These are phyloP conservation scores for Globisporangium nunn DNA, from an alignment of 352 stramenopile species.

Conservation along the genomic window DNA sequence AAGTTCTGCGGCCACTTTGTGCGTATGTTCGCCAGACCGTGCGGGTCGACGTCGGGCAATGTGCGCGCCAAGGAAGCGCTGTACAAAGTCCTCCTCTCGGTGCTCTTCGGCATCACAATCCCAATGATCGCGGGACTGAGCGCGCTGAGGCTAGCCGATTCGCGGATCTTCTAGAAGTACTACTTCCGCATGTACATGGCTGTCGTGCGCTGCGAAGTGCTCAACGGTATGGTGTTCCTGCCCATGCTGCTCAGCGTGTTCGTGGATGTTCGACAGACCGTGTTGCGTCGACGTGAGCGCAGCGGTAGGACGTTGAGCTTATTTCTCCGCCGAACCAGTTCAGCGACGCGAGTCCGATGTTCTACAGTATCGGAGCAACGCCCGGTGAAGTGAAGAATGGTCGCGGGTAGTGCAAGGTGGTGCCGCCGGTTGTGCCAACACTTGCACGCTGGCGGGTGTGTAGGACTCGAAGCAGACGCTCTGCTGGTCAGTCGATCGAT, in stretches of 20 bases:
- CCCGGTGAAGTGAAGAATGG: neutral
- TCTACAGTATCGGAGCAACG: neutral
- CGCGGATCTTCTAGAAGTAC: slow-evolving; percentile 85
- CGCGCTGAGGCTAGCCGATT: slow-evolving; percentile 74
- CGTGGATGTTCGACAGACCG: slow-evolving; percentile 28
- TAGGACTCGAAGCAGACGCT: neutral
- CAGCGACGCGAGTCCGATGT: slow-evolving; percentile 17
- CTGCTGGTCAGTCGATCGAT: no score
- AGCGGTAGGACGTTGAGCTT: neutral
- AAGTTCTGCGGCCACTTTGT: slow-evolving; percentile 76
- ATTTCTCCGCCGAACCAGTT: slow-evolving; percentile 4
- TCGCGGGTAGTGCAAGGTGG: no score
- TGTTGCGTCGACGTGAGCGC: slow-evolving; percentile 18
- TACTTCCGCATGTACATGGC: slow-evolving; percentile 89
- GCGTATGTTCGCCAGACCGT: slow-evolving; percentile 49
- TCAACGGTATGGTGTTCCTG: slow-evolving; percentile 69
- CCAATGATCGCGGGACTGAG: slow-evolving; percentile 84
- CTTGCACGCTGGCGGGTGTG: no score
- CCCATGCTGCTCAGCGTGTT: slow-evolving; percentile 48
- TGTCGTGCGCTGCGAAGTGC: slow-evolving; percentile 68
- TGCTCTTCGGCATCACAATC: slow-evolving; percentile 84
- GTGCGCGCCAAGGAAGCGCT: slow-evolving; percentile 46
- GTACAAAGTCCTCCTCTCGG: slow-evolving; percentile 48
- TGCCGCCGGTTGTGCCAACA: no score
- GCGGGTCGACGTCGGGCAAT: slow-evolving; percentile 18